Evolutionary conservation across 106 monocot genomes (phyloP).

Genomic region (Allium cepa): DNA sequence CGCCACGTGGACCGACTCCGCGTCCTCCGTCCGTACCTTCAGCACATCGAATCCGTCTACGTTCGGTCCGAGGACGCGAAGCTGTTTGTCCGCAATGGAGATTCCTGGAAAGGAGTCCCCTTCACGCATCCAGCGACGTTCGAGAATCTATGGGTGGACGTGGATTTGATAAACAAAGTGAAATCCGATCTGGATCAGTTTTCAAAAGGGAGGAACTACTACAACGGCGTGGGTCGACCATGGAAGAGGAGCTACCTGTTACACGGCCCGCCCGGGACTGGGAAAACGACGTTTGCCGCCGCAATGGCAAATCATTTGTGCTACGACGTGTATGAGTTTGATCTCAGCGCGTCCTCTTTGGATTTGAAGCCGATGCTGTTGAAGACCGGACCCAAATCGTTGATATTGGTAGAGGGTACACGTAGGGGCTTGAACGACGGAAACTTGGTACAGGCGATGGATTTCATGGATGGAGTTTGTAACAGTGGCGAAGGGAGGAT

Average conservation of each 20-base stretch:
- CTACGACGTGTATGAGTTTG: constrained; percentile 55
- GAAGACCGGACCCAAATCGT: constrained; percentile 27
- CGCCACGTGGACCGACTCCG: constrained; percentile 45
- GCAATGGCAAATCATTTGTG: constrained; percentile 49
- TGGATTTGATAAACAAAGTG: constrained; percentile 26
- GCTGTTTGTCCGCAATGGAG: constrained; percentile 23
- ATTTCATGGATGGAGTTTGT: constrained; percentile 50
- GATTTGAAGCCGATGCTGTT: constrained; percentile 35
- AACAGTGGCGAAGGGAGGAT: constrained; percentile 55
- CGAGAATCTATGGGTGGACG: constrained; percentile 48
- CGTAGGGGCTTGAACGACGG: constrained; percentile 24
- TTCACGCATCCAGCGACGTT: constrained; percentile 52
- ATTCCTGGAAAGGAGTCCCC: constrained; percentile 14
- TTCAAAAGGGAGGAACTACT: constrained; percentile 32
- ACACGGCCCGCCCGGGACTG: constrained; percentile 48
- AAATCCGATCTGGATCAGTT: constrained; percentile 39
- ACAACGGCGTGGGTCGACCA: constrained; percentile 37
- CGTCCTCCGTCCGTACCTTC: constrained; percentile 63
- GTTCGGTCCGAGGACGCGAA: constrained; percentile 38
- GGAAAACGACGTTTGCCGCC: constrained; percentile 46
- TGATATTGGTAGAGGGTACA: constrained; percentile 49
- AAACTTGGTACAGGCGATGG: constrained; percentile 25
- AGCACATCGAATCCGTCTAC: constrained; percentile 56
- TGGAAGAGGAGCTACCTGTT: constrained; percentile 69
- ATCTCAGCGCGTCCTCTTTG: constrained; percentile 17